Evolutionary conservation across 805 yeast species (phyloP).

Genomic region (Ascoidea tarda): DNA sequence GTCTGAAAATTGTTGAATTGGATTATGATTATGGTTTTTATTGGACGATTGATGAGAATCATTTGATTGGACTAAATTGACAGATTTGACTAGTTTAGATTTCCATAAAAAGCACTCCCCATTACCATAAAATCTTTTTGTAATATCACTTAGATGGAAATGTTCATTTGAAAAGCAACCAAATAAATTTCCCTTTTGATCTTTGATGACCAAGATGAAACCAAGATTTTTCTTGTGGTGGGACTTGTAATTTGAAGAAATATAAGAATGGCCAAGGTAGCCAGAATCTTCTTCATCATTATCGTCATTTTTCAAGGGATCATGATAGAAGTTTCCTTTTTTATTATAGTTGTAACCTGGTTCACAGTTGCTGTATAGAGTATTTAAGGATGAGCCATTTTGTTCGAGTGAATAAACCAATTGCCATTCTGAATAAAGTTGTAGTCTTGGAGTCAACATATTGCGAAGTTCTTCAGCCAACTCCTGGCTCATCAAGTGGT

Average conservation of each 20-base stretch:
- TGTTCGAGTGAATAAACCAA: conserved; percentile 78
- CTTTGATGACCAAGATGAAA: conserved; percentile 61
- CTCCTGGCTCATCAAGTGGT: conserved; percentile 39
- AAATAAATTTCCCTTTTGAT: conserved; percentile 46
- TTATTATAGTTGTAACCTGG: conserved; percentile 26
- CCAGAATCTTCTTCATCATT: background rate
- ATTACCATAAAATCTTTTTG: conserved; percentile 72
- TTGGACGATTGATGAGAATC: conserved; percentile 1
- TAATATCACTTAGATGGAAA: conserved; percentile 49
- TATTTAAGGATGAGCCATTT: conserved; percentile 77
- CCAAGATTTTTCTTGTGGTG: conserved; percentile 39
- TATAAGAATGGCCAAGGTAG: too few relatives aligned
- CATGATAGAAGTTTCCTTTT: background rate
- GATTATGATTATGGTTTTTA: background rate
- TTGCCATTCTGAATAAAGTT: conserved; percentile 65
- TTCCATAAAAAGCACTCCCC: conserved; percentile 95
- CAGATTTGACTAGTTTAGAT: conserved; percentile 25
- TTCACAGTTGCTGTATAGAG: conserved; percentile 47
- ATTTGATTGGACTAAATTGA: conserved; percentile 8
- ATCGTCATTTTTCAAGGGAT: background rate
- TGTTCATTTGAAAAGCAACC: conserved; percentile 73
- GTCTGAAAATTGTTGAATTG: background rate
- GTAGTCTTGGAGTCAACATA: conserved; percentile 67
- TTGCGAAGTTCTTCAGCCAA: conserved; percentile 65
- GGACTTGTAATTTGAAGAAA: conserved; percentile 7